Conservation (phyloP, 768 basidiomycete genomes). For the Trichaptum fuscoviolaceum region DNA sequence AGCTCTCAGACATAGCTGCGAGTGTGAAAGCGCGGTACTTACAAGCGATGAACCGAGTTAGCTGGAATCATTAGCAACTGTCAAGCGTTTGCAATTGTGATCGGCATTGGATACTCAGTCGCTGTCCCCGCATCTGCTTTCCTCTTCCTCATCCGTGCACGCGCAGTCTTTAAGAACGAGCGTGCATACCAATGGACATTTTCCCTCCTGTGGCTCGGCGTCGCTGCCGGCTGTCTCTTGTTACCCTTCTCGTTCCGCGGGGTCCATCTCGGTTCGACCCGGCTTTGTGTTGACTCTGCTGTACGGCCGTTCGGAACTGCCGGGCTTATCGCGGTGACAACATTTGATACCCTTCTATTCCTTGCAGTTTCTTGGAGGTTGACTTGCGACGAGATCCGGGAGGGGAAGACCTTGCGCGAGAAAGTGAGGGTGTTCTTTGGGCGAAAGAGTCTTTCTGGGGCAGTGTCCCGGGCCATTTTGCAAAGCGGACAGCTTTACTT, state of each 20-base stretch:
- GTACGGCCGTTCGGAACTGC: constrained; percentile 22
- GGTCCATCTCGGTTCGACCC: constrained; percentile 25
- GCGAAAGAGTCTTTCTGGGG: neutral
- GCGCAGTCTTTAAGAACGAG: constrained; percentile 26
- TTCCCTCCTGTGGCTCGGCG: constrained; percentile 23
- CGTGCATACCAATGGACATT: constrained; percentile 20
- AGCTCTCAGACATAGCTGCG: constrained; percentile 13
- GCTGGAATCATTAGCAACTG: neutral
- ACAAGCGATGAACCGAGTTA: neutral
- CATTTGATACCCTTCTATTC: constrained; percentile 31
- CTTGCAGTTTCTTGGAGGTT: constrained; percentile 30
- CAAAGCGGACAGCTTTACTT: neutral
- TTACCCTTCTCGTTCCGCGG: constrained; percentile 21
- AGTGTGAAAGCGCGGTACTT: neutral
- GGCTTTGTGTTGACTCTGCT: constrained; percentile 24
- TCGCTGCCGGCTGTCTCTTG: constrained; percentile 21
- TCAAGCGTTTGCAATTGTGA: neutral
- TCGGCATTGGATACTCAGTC: neutral
- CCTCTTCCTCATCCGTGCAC: constrained; percentile 4
- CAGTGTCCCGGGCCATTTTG: neutral
- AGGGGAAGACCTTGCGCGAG: neutral
- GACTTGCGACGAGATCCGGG: constrained; percentile 12
- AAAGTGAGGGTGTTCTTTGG: neutral
- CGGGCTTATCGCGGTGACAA: constrained; percentile 19
- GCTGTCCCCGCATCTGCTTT: neutral